Base-by-base conservation (phyloP, 345 rosid species). In the Stellera chamaejasme region DNA sequence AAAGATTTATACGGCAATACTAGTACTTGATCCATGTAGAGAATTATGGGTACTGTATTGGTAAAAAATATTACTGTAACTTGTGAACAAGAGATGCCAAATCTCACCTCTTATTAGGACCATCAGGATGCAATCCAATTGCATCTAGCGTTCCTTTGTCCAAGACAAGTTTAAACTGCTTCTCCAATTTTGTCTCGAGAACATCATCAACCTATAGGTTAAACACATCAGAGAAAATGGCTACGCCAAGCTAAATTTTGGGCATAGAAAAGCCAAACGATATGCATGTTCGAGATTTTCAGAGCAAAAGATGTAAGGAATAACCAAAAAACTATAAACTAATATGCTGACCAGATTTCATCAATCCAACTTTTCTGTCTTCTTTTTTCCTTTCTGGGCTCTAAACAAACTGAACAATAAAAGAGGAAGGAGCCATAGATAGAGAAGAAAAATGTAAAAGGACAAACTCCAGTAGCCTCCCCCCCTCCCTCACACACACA, bases 91-190 rank as follows among this genome's bases (percentile, higher is more conserved):
- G 50, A 14, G 3, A 50, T 23, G 25, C 39, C 13, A 36, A 19
- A 12, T 53, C 6, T 64, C 73, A 93, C 99, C 97, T 93, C 81
- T 82, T 93, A 59, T 79, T 66, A 27, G 79, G 77, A 50, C 96
- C 99, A 67, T 89, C 97, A 15, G 99, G 99, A 69, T 93, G 97
- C 82, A 93, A 77, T 48, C 99, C 97, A 65, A 93, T 84, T 51
- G 97, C 99, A 78, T 93, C 99, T 45, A 93, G 70, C 42, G 99
- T 93, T 58, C 97, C 99, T 77, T 93, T 89, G 77, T 93, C 99
- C 79, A 93, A 77, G 65, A 89, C 96, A 67, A 89, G 88, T 68
- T 71, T 76, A 78, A 84, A 93, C 61, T 79, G 83, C 54, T 71
- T 72, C 43, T 80, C 81, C 68, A 89, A 47, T 59, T 89, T 93